phyloP scores from a whole-genome alignment of 805 yeast species.

The Candida quercuum region DNA sequence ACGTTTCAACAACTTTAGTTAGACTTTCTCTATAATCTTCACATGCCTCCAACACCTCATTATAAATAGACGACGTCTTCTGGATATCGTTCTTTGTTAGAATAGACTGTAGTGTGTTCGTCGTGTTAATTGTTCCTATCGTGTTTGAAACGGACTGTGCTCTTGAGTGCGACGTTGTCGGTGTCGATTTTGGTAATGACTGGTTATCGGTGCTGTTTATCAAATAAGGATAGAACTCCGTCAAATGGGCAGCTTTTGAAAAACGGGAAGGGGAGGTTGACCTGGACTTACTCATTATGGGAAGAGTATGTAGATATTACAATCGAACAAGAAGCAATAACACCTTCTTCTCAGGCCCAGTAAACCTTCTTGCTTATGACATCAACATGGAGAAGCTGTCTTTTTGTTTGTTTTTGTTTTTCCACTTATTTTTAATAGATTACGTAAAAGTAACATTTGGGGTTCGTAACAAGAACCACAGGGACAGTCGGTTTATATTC shows the following conservation, averaged over 20 bases:
- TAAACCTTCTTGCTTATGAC: too few relatives aligned
- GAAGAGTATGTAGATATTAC: too few relatives aligned
- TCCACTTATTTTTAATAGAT: too few relatives aligned
- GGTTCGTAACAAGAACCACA: too few relatives aligned
- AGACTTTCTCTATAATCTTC: conserved; percentile 42
- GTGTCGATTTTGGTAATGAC: conserved; percentile 21
- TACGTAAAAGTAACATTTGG: too few relatives aligned
- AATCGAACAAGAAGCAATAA: too few relatives aligned
- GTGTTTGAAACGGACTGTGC: conserved; percentile 3
- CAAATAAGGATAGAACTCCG: conserved; percentile 24
- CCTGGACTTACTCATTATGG: conserved; percentile 32
- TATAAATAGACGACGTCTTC: conserved; percentile 42
- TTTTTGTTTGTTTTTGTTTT: too few relatives aligned
- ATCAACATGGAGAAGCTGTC: too few relatives aligned
- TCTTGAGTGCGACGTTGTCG: conserved; percentile 9
- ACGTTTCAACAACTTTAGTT: conserved; percentile 45
- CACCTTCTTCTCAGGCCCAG: too few relatives aligned
- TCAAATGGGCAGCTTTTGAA: conserved; percentile 21
- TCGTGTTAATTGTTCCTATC: background rate
- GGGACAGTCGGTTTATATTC: too few relatives aligned
- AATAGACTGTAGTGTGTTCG: conserved; percentile 1
- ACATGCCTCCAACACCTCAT: conserved; percentile 43
- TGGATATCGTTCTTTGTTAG: conserved; percentile 56
- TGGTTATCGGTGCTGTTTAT: conserved; percentile 18
- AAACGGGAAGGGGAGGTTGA: conserved; percentile 18